Evolutionary conservation across 495 filamentous ascomycete genomes (phyloP).

Genomic region (Neurospora sp.): DNA sequence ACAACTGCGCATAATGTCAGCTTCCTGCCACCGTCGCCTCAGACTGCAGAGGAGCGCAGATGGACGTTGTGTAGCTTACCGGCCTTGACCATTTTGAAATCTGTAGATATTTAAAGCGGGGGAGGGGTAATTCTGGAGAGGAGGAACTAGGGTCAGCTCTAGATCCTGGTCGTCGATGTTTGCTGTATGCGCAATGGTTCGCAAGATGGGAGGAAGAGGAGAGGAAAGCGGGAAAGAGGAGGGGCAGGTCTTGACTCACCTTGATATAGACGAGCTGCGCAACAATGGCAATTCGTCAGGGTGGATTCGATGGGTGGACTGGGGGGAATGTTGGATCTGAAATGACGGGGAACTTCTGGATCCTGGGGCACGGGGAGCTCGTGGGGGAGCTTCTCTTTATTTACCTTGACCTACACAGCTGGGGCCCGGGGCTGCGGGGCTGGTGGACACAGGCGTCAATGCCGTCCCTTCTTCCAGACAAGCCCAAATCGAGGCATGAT

Average conservation of each 20-base stretch:
- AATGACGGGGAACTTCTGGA: not conserved
- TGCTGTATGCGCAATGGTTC: not conserved
- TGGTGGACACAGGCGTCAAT: not conserved
- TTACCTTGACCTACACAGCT: not conserved
- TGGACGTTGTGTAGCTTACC: slow-evolving; percentile 40
- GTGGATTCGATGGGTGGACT: not conserved
- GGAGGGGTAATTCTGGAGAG: slow-evolving; percentile 12
- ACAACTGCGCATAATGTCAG: slow-evolving; percentile 55
- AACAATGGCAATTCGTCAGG: not conserved
- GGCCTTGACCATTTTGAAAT: slow-evolving; percentile 73
- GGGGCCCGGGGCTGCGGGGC: not conserved
- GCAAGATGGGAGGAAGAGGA: not conserved
- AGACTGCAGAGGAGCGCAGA: slow-evolving; percentile 1
- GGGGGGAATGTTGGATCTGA: not conserved
- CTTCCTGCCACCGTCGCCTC: not conserved
- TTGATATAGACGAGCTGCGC: not conserved
- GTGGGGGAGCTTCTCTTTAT: not conserved
- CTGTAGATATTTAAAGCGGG: slow-evolving; percentile 7
- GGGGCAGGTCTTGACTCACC: not conserved
- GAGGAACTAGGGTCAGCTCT: slow-evolving; percentile 7
- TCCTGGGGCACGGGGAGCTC: not conserved
- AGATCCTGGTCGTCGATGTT: not conserved
- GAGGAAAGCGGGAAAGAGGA: not conserved
- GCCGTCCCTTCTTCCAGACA: not conserved
- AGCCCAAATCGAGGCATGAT: not conserved